Base-by-base conservation (phyloP, 2,329 filamentous ascomycete genomes). In the Fusarium sp. region DNA sequence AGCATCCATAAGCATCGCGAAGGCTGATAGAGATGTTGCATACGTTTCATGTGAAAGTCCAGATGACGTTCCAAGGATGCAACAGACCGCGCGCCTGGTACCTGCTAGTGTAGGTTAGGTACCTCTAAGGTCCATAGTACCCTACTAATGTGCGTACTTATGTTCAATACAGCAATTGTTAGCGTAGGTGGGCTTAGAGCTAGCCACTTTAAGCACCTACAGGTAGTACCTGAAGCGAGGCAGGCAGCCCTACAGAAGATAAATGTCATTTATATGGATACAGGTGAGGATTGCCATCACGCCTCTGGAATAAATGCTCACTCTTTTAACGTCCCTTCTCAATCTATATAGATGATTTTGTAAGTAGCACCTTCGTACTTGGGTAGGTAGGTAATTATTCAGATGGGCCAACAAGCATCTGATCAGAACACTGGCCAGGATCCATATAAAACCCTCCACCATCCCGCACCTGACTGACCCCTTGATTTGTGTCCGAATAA, bases 1-100 rank as follows among this genome's bases (percentile, higher is more conserved):
- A 33, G 7, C 33, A 30, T 18, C 20, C 8, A 36, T 20, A 11
- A 30, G 16, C 34, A 33, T 56, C 10, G 11, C 20, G 26, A 28
- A 45, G 12, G 28, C 33, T 20, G 36, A 40, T 36, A 41, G 8
- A 36, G 31, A 30, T 31, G 45, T 55, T 31, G 31, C 18, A 46
- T 28, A 54, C 37, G 53, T 61, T 65, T 56, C 55, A 72, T 72
- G 64, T 72, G 70, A 71, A 59, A 69, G 57, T 50, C 26, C 51
- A 53, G 36, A 67, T 71, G 68, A 69, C 68, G 69, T 71, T 40
- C 38, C 56, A 57, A 20, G 23, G 47, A 23, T 49, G 20, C 36
- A 44, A 26, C 15, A 11, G 15, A 38, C 10, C 34, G 30, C 20
- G 11, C 36, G 30, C 30, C 33, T 38, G 44, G 30, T 47, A 47